Percentiles rank a stretch among this genome's conserved stretches.
These are phyloP conservation scores for Pugionium cornutum DNA, from an alignment of 345 rosid species.

Conservation along the genomic window DNA sequence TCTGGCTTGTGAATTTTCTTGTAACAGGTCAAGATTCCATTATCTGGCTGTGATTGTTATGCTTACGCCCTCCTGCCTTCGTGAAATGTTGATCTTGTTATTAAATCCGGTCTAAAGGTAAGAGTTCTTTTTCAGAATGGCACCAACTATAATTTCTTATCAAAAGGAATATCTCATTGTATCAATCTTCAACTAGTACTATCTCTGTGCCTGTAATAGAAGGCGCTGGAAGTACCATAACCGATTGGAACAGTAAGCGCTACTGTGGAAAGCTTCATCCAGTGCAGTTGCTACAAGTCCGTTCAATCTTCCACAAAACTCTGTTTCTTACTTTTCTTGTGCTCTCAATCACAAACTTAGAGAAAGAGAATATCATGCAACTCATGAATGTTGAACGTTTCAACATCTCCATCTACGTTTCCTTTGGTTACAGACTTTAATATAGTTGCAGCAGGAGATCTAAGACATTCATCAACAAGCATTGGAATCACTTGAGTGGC, in stretches of 20 bases:
- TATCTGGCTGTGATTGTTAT: slow-evolving; percentile 97
- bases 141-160: neutral
- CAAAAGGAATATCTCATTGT: slow-evolving; percentile 9
- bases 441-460: slow-evolving; percentile 84
- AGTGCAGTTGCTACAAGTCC: slow-evolving; percentile 62
- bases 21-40: slow-evolving; percentile 78
- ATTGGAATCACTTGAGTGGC: slow-evolving; percentile 44
- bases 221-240: slow-evolving; percentile 87
- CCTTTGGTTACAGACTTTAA: slow-evolving; percentile 60
- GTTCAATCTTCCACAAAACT: slow-evolving; percentile 6
- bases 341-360: slow-evolving; percentile 1
- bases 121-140: slow-evolving; percentile 21
- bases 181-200: slow-evolving; percentile 9
- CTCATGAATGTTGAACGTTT: neutral
- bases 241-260: slow-evolving; percentile 77
- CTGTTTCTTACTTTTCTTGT: neutral
- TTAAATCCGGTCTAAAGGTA: slow-evolving; percentile 95
- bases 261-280: slow-evolving; percentile 80
- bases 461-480: slow-evolving; percentile 50
- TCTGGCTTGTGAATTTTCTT: slow-evolving; percentile 26
- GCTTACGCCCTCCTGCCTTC: slow-evolving; percentile 97
- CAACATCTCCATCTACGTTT: slow-evolving; percentile 18
- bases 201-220: slow-evolving; percentile 68
- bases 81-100: slow-evolving; percentile 89
- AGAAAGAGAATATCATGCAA: neutral